Conservation (phyloP, 2,329 filamentous ascomycete species). For the Fusarium mexicanum region DNA sequence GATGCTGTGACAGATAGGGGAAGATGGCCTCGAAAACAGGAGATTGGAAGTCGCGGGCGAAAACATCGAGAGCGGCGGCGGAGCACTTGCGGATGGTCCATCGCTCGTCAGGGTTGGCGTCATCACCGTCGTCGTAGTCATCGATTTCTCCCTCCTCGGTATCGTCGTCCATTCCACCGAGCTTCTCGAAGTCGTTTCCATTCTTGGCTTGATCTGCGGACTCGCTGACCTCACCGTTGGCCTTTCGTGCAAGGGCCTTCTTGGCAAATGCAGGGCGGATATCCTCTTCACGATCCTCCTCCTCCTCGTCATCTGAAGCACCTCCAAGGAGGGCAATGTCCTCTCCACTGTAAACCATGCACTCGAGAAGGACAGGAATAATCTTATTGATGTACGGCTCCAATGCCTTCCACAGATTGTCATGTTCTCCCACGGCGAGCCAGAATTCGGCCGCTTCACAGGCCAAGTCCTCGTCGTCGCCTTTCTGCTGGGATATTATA, state of each 20-base stretch:
- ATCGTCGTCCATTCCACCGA: constrained; percentile 73
- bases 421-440: constrained; percentile 91
- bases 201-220: constrained; percentile 63
- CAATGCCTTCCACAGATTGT: constrained; percentile 78
- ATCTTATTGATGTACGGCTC: constrained; percentile 84
- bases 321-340: constrained; percentile 87
- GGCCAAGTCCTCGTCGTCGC: constrained; percentile 87
- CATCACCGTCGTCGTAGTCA: constrained; percentile 78
- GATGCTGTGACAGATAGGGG: constrained; percentile 89
- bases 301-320: constrained; percentile 88
- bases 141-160: constrained; percentile 90
- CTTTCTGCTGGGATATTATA: constrained; percentile 88
- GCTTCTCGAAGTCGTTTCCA: constrained; percentile 64
- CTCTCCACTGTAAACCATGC: constrained; percentile 96
- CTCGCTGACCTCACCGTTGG: constrained; percentile 60
- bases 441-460: constrained; percentile 98
- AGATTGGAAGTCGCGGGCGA: constrained; percentile 88
- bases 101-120: constrained; percentile 84
- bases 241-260: constrained; percentile 65
- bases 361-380: constrained; percentile 88
- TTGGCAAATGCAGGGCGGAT: constrained; percentile 94
- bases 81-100: constrained; percentile 99
- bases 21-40: constrained; percentile 91
- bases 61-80: constrained; percentile 91
- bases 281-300: constrained; percentile 89